Conservation (phyloP, 164 flowering plant genomes). For the Nymphaea thermarum region DNA sequence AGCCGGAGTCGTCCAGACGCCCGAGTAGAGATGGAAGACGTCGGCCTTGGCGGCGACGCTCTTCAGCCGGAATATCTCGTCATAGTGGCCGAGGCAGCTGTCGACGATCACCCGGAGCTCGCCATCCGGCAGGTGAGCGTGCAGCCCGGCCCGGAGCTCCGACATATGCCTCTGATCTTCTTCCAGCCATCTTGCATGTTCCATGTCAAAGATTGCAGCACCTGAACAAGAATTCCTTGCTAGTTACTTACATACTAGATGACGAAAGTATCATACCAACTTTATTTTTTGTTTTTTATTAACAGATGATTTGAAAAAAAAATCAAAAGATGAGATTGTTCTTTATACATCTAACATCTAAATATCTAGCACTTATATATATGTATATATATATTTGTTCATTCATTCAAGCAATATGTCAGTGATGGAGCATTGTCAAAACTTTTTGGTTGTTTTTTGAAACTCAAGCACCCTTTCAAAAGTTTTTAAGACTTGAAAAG, state of each 20-base stretch:
- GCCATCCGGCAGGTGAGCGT: constrained; percentile 56
- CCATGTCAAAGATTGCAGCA: constrained; percentile 90
- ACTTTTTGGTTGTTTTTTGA: too few relatives aligned
- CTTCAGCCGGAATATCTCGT: constrained; percentile 72
- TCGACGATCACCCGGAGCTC: constrained; percentile 61
- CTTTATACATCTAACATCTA: too few relatives aligned
- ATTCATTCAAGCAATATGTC: too few relatives aligned
- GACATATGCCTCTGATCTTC: constrained; percentile 71
- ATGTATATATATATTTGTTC: too few relatives aligned
- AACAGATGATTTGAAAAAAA: too few relatives aligned
- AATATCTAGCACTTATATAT: too few relatives aligned
- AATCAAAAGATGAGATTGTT: too few relatives aligned
- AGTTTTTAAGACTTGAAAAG: too few relatives aligned
- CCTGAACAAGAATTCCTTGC: constrained; percentile 21
- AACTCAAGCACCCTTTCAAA: too few relatives aligned
- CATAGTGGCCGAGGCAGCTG: constrained; percentile 66
- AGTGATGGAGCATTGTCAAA: too few relatives aligned
- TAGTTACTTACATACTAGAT: background rate
- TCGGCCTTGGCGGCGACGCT: constrained; percentile 74
- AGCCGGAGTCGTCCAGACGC: constrained; percentile 88
- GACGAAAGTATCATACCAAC: too few relatives aligned
- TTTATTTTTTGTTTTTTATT: too few relatives aligned
- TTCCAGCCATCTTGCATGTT: constrained; percentile 86
- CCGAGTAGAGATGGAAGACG: constrained; percentile 77
- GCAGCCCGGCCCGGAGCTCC: constrained; percentile 65